Conservation (phyloP, 441 rosid species). For the Capsella rubella region DNA sequence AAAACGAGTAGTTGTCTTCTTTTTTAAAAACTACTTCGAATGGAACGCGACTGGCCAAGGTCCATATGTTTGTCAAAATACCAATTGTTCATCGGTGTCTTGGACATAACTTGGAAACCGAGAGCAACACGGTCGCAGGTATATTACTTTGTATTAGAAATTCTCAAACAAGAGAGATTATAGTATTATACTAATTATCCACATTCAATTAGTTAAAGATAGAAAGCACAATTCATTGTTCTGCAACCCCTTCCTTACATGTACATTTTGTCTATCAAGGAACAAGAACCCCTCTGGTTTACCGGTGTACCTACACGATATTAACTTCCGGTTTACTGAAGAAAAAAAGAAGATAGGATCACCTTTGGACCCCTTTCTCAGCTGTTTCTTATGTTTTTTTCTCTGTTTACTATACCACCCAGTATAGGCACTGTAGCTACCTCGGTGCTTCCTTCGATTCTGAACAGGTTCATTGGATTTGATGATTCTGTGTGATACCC, state of each 20-base stretch:
- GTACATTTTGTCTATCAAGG: constrained; percentile 37
- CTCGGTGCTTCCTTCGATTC: constrained; percentile 17
- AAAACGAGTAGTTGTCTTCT: too few species aligned
- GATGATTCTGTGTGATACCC: constrained; percentile 80
- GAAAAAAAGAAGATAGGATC: neutral
- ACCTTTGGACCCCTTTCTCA: constrained; percentile 3
- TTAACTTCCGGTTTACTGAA: constrained; percentile 15
- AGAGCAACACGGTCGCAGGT: too few species aligned
- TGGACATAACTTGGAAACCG: too few species aligned
- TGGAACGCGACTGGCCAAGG: too few species aligned
- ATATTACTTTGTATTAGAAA: neutral
- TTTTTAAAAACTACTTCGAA: too few species aligned
- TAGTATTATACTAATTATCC: constrained; percentile 17
- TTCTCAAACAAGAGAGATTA: constrained; percentile 5
- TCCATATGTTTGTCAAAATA: too few species aligned
- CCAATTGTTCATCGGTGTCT: too few species aligned
- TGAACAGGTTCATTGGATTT: constrained; percentile 54
- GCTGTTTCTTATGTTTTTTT: constrained; percentile 4
- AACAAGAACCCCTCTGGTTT: constrained; percentile 8
- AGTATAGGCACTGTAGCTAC: neutral
- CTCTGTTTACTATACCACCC: neutral
- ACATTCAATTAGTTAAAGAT: constrained; percentile 18
- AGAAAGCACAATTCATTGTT: constrained; percentile 24
- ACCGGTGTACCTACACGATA: constrained; percentile 19
- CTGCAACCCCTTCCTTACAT: constrained; percentile 19